Evolutionary conservation across 2,329 filamentous ascomycete genomes (phyloP), one percentile per base, ranked within the genome.

Genomic region (Nothopassalora personata): DNA sequence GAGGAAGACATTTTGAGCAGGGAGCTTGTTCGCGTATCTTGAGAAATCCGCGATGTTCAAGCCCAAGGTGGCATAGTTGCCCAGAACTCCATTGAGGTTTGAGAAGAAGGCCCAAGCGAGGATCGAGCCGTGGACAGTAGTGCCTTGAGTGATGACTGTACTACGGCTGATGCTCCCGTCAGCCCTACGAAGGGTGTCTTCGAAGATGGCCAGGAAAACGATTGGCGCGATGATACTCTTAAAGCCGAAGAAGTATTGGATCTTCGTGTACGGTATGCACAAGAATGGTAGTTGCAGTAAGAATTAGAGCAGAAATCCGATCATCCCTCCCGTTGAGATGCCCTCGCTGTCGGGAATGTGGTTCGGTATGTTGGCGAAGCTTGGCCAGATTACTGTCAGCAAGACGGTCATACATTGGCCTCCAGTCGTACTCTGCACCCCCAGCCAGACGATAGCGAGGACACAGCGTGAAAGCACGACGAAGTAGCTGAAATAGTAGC

Each of bases 281-380:
- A 85, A 66, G 51, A 85, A 73, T 5, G 79, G 81, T 8, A 84
- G 67, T 66, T 83, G 81, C 1, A 81, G 63, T 0, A 80, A 66
- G 78, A 80, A 83, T 64, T 82, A 83, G 15, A 86, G 67, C 58
- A 86, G 78, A 66, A 83, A 83, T 31, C 75, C 76, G 47, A 82
- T 68, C 79, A 86, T 79, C 5, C 80, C 80, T 55, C 80, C 75
- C 1, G 79, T 83, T 2, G 78, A 79, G 43, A 84, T 84, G 13
- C 83, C 83, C 48, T 80, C 74, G 11, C 65, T 71, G 1, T 70
- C 72, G 0, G 81, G 76, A 18, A 86, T 77, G 19, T 73, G 71
- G 64, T 86, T 85, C 0, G 76, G 74, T 11, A 85, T 74, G 0
- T 73, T 75, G 0, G 74, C 70, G 62, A 83, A 86, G 15, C 78